Evolutionary conservation across 2,329 filamentous ascomycete genomes (phyloP).

Genomic region (Lasiodiplodia sp.): DNA sequence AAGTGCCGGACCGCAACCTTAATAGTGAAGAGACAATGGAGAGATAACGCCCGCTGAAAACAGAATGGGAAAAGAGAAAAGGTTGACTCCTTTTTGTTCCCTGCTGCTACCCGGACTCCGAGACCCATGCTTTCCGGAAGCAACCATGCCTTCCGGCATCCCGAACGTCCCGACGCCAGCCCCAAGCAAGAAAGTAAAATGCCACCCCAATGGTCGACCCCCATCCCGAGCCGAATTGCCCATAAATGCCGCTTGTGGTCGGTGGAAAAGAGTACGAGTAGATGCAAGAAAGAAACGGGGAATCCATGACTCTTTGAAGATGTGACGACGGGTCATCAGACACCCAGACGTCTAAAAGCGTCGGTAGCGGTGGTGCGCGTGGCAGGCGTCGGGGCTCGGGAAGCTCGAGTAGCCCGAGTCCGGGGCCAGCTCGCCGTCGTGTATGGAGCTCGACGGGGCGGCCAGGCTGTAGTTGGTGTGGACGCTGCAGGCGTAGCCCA

Average conservation of each 20-base stretch:
- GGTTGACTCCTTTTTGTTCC: conserved; percentile 14
- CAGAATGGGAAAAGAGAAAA: neutral
- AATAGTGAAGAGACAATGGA: neutral
- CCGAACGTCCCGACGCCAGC: conserved; percentile 14
- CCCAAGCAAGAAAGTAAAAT: conserved; percentile 15
- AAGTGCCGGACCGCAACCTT: conserved; percentile 1
- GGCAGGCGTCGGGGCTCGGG: conserved; percentile 4
- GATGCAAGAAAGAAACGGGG: neutral
- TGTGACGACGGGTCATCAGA: conserved; percentile 5
- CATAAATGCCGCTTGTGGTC: conserved; percentile 8
- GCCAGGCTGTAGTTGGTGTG: conserved; percentile 52
- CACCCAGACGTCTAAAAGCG: conserved; percentile 17
- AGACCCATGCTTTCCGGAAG: conserved; percentile 17
- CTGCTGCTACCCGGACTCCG: conserved; percentile 13
- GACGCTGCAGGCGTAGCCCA: conserved; percentile 77
- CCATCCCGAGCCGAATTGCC: neutral
- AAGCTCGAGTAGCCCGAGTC: conserved; percentile 20
- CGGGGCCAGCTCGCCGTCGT: neutral
- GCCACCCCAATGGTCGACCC: neutral
- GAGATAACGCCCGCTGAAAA: conserved; percentile 7
- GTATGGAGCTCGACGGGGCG: neutral
- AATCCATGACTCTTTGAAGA: neutral
- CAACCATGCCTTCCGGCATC: neutral
- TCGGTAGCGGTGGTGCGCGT: conserved; percentile 22
- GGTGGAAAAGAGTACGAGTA: neutral